phyloP scores from a whole-genome alignment of 2,329 filamentous ascomycete genomes.

The Neopestalotiopsis sp. region DNA sequence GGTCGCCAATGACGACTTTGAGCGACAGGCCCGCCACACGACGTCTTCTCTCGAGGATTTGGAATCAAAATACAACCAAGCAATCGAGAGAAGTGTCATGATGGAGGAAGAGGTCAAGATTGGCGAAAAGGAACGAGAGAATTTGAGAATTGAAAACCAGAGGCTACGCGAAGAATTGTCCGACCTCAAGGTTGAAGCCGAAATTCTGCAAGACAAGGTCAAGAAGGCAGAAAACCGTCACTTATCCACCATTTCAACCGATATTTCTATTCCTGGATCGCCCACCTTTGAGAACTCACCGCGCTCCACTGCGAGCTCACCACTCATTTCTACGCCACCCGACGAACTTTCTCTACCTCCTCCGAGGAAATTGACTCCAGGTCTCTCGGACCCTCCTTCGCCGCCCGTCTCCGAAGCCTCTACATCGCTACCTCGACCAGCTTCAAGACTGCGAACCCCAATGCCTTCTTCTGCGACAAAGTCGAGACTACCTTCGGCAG shows the following conservation, averaged over 20 bases:
- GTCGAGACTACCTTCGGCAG: constrained; percentile 56
- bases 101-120: constrained; percentile 93
- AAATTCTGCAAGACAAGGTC: constrained; percentile 93
- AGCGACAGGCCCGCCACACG: constrained; percentile 93
- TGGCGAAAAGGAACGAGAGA: constrained; percentile 90
- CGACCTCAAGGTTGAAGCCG: constrained; percentile 92
- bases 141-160: constrained; percentile 87
- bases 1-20: constrained; percentile 97
- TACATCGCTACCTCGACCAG: constrained; percentile 57
- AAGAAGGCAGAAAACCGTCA: constrained; percentile 70
- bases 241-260: constrained; percentile 63
- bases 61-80: constrained; percentile 94
- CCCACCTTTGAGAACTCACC: constrained; percentile 78
- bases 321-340: constrained; percentile 87
- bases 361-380: constrained; percentile 62
- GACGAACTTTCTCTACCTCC: constrained; percentile 65
- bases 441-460: constrained; percentile 48
- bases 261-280: constrained; percentile 68
- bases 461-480: constrained; percentile 43
- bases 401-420: constrained; percentile 92
- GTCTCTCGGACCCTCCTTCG: constrained; percentile 84
- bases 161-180: constrained; percentile 87
- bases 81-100: constrained; percentile 90
- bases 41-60: constrained; percentile 95
- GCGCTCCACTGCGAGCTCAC: constrained; percentile 86